A percentile compares a stretch with the other conserved stretches of the same genome.
phyloP scores from a whole-genome alignment of 192 early-diverging fungal species.

The Bifiguratus adelaidae region DNA sequence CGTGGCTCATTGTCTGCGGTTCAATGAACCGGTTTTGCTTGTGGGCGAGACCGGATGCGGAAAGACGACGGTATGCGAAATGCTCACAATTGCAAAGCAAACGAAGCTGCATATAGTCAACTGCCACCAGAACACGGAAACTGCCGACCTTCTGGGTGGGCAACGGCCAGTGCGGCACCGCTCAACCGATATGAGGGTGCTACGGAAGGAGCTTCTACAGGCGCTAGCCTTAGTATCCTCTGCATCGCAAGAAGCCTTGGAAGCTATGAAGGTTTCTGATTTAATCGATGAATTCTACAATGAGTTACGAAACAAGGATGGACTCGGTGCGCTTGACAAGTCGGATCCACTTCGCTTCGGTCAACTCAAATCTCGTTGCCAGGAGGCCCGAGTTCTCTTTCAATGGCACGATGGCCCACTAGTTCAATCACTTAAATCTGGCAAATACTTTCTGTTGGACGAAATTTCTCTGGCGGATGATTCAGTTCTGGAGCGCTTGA shows the following conservation, averaged over 20 bases:
- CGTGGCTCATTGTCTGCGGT: conserved; percentile 65
- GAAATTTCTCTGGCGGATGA: conserved; percentile 99
- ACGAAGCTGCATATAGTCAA: conserved; percentile 80
- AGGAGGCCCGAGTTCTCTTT: conserved; percentile 58
- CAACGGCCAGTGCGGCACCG: conserved; percentile 85
- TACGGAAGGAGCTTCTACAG: conserved; percentile 27
- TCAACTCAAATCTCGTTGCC: conserved; percentile 14
- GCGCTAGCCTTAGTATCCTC: neutral
- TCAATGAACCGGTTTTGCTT: conserved; percentile 85
- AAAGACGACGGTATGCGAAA: conserved; percentile 96
- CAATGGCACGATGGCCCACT: conserved; percentile 97
- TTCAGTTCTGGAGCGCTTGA: conserved; percentile 93
- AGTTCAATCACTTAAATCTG: conserved; percentile 78
- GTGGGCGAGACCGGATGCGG: conserved; percentile 99
- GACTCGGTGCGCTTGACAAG: conserved; percentile 10
- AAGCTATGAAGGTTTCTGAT: neutral
- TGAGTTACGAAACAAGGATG: conserved; percentile 2
- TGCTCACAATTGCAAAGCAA: conserved; percentile 58
- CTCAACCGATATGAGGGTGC: conserved; percentile 32
- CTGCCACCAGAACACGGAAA: conserved; percentile 95
- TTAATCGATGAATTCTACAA: conserved; percentile 2
- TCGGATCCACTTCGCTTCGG: neutral
- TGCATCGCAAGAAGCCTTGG: neutral
- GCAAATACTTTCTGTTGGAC: conserved; percentile 88
- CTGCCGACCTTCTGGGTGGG: conserved; percentile 86